Evolutionary conservation across 1,284 basidiomycete species (phyloP), one percentile per base, ranked within the genome.

Genomic region (Sanghuangporus weigelae): DNA sequence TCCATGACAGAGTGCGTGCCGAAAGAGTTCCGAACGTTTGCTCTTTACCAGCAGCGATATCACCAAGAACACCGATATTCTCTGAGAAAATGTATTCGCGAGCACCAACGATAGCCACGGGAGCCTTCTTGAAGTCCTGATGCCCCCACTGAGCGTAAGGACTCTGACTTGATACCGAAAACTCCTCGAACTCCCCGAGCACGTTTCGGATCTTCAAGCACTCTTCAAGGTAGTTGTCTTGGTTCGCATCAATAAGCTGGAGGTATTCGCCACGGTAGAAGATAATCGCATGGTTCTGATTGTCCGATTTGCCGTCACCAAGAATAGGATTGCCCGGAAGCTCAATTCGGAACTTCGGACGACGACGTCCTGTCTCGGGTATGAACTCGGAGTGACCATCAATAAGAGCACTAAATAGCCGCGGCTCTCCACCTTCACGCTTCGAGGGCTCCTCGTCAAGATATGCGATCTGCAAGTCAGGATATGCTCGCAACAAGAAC

Each of bases 11-110:
- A 10, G 94, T 91, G 67, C 97, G 89, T 46, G 96, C 96, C 57
- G 95, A 87, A 69, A 99, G 87, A 0, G 97, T 99, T 79, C 96
- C 96, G 77, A 99, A 99, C 49, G 97, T 99, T 78, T 99, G 96
- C 77, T 99, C 97, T 81, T 99, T 99, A 38, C 97, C 96, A 67
- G 96, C 96, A 57, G 96, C 96, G 59, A 99, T 85, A 77, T 99
- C 96, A 77, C 96, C 96, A 57, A 99, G 84, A 71, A 99, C 96
- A 85, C 96, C 96, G 69, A 99, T 99, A 77, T 98, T 98, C 81
- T 99, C 97, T 58, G 97, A 99, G 81, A 99, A 99, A 76, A 99
- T 98, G 78, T 99, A 99, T 81, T 99, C 97, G 77, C 97, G 89
- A 21, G 96, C 95, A 76, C 97, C 96, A 67, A 99, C 91, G 71